Percentiles rank a stretch among this genome's conserved stretches.
Conservation (phyloP, 257 asterid species). For the Leptodermis oblonga region DNA sequence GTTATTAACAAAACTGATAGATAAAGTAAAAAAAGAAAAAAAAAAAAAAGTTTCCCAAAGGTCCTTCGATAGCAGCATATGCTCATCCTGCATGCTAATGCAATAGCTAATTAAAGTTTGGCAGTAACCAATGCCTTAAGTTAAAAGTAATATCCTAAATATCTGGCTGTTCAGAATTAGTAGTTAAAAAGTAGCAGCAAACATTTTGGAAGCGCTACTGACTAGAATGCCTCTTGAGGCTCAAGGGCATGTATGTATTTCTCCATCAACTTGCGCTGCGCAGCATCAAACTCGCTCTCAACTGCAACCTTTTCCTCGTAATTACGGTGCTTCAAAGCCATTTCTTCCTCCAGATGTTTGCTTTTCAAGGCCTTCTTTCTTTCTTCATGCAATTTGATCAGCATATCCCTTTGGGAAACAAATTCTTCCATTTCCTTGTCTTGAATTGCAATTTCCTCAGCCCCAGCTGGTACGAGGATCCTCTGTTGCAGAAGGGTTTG, state of each 20-base stretch:
- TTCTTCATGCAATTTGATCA: slow-evolving; percentile 36
- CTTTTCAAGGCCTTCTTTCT: slow-evolving; percentile 30
- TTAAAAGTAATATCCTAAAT: background rate
- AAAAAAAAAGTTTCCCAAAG: too few species aligned
- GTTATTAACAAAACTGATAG: too few species aligned
- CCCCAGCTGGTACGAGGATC: slow-evolving; percentile 53
- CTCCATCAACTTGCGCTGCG: slow-evolving; percentile 29
- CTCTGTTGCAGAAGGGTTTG: slow-evolving; percentile 28
- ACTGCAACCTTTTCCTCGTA: slow-evolving; percentile 39
- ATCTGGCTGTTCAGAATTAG: background rate
- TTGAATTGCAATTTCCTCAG: slow-evolving; percentile 37
- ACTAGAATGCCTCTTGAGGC: background rate
- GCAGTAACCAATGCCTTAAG: background rate
- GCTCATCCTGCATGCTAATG: too few species aligned
- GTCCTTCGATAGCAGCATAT: too few species aligned
- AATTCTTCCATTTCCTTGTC: slow-evolving; percentile 42
- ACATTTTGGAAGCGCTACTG: background rate
- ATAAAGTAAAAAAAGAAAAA: too few species aligned
- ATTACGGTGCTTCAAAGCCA: slow-evolving; percentile 34
- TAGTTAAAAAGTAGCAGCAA: background rate
- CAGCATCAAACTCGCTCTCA: slow-evolving; percentile 40
- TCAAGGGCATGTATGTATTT: slow-evolving; percentile 23
- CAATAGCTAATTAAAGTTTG: slow-evolving; percentile 1
- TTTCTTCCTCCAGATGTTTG: slow-evolving; percentile 22
- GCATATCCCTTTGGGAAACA: slow-evolving; percentile 24